Percentiles rank a stretch among this genome's conserved stretches.
These are phyloP conservation scores for Bacterosira constricta DNA, from an alignment of 108 stramenopile species.

Conservation along the genomic window DNA sequence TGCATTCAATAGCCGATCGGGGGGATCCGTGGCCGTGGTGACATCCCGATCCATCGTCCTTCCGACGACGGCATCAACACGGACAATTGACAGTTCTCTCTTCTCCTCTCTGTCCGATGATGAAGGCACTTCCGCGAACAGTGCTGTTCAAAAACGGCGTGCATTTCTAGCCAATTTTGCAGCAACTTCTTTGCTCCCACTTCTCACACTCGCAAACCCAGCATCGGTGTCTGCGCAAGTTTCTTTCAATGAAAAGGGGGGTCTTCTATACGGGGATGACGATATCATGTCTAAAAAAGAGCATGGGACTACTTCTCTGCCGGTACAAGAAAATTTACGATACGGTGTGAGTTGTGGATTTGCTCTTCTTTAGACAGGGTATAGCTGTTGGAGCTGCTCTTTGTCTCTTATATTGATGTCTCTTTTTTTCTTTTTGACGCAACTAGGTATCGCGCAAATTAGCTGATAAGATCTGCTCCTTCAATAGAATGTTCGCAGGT, in stretches of 20 bases:
- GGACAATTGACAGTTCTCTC: background rate
- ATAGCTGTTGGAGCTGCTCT: too few species aligned
- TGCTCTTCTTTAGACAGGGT: too few species aligned
- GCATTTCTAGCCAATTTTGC: constrained; percentile 29
- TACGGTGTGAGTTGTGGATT: too few species aligned
- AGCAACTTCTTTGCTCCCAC: constrained; percentile 5
- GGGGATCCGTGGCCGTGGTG: background rate
- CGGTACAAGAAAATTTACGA: constrained; percentile 70
- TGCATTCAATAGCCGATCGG: background rate
- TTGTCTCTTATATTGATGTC: too few species aligned
- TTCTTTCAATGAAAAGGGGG: constrained; percentile 20
- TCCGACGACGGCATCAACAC: background rate
- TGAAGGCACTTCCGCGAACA: background rate
- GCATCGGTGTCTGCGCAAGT: constrained; percentile 18
- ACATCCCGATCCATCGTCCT: background rate
- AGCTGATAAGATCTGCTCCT: constrained; percentile 79
- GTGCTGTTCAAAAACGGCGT: constrained; percentile 15
- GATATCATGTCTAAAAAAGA: constrained; percentile 60
- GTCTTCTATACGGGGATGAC: constrained; percentile 47
- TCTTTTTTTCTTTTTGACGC: too few species aligned
- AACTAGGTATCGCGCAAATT: constrained; percentile 53
- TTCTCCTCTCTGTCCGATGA: background rate
- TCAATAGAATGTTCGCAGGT: constrained; percentile 63
- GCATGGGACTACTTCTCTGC: constrained; percentile 67
- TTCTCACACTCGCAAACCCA: constrained; percentile 8